A percentile compares a stretch with the other conserved stretches of the same genome.
phyloP scores from a whole-genome alignment of 768 basidiomycete species.

The Lactarius sanguifluus region DNA sequence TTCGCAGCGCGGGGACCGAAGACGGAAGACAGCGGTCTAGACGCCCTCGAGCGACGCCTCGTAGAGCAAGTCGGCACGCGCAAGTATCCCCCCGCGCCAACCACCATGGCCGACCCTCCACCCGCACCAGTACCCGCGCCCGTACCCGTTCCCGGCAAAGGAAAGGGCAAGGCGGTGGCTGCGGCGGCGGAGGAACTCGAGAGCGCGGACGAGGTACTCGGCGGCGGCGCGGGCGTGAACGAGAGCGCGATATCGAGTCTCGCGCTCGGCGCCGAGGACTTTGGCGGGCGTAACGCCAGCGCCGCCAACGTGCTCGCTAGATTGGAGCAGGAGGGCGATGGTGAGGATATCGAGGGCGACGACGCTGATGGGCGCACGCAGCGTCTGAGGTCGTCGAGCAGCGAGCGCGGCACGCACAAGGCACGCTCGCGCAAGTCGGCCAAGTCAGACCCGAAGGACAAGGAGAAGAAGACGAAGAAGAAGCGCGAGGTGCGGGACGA shows the following conservation, averaged over 20 bases:
- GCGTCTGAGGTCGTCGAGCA: conserved; percentile 20
- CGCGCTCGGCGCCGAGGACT: conserved; percentile 39
- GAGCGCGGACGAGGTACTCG: not conserved
- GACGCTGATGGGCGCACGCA: conserved; percentile 27
- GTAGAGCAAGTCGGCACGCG: conserved; percentile 74
- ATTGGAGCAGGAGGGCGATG: not conserved
- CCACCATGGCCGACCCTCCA: not conserved
- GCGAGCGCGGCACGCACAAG: conserved; percentile 28
- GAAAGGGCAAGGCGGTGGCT: conserved; percentile 3
- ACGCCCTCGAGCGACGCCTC: conserved; percentile 68
- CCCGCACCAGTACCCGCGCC: conserved; percentile 10
- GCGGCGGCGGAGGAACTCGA: not conserved
- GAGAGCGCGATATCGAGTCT: conserved; percentile 52
- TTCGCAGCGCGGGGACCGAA: conserved; percentile 9
- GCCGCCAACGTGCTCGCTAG: not conserved
- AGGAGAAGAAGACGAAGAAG: conserved; percentile 30
- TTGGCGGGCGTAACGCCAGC: conserved; percentile 39
- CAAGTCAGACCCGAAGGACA: conserved; percentile 19
- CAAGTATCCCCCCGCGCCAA: conserved; percentile 35
- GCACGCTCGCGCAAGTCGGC: conserved; percentile 22
- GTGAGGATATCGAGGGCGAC: conserved; percentile 7
- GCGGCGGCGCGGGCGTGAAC: conserved; percentile 34
- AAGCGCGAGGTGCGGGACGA: conserved; percentile 35
- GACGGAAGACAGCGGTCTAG: conserved; percentile 56
- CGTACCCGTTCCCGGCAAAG: conserved; percentile 14